Base-by-base conservation (phyloP, 2,329 filamentous ascomycete species). In the Cyclaneusma minus region DNA sequence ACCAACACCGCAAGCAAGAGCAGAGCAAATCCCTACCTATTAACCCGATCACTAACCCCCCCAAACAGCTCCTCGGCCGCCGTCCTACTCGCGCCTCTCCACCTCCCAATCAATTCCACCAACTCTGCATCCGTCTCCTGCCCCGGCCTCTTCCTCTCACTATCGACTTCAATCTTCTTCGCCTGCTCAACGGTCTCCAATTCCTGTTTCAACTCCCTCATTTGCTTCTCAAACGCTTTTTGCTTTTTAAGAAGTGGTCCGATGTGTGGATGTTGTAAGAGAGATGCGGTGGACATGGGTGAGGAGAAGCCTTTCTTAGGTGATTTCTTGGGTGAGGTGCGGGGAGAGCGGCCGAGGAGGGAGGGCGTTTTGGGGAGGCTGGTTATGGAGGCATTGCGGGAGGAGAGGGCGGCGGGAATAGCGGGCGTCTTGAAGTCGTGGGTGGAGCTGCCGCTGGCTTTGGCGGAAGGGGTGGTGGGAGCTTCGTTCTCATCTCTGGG, bases 51-150 rank as follows among this genome's bases (percentile, higher is more conserved):
- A 34, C 62, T 60, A 13, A 74, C 68, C 12, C 56, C 51, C 13
- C 51, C 57, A 45, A 76, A 81, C 7, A 80, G 50, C 40, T 78
- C 71, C 37, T 82, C 76, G 1, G 76, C 76, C 5, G 71, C 74
- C 25, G 59, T 51, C 34, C 72, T 60, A 32, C 64, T 67, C 11
- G 68, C 65, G 1, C 42, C 47, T 24, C 57, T 64, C 77, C 77
- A 83, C 44, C 64, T 74, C 3, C 44, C 45, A 21, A 68, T 61
- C 36, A 80, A 41, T 0, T 43, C 49, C 21, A 62, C 50, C 13
- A 82, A 52, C 30, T 78, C 68, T 2, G 50, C 54, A 42, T 72
- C 65, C 28, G 44, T 40, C 12, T 19, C n/a, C 21, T 16, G 8
- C 10, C 13, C 9, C 8, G 22, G 13, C n/a, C 30, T 22, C 7